phyloP scores from a whole-genome alignment of 2,329 filamentous ascomycete genomes.

The Raffaelea albimanens region DNA sequence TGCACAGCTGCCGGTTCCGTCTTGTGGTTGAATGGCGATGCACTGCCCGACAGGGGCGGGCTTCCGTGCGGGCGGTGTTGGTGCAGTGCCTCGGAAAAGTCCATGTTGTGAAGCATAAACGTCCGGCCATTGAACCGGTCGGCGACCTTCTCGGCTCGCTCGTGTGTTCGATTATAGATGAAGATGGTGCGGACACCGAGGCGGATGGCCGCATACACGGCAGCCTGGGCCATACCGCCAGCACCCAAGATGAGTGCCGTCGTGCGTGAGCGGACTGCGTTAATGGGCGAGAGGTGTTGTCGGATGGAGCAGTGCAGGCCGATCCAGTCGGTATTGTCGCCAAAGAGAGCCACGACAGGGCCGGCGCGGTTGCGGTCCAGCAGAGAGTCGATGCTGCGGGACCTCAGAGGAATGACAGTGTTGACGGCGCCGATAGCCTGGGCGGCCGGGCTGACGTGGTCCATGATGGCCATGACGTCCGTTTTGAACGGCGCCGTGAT shows the following conservation, averaged over 20 bases:
- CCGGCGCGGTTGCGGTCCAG: slow-evolving; percentile 51
- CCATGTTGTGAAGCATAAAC: slow-evolving; percentile 21
- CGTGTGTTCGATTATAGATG: slow-evolving; percentile 55
- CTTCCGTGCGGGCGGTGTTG: background rate
- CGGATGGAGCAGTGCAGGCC: slow-evolving; percentile 44
- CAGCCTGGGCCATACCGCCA: slow-evolving; percentile 63
- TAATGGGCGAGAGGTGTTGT: slow-evolving; percentile 60
- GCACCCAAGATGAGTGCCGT: slow-evolving; percentile 52
- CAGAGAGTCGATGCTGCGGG: slow-evolving; percentile 31
- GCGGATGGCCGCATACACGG: slow-evolving; percentile 62
- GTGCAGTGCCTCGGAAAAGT: slow-evolving; percentile 14
- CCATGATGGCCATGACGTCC: slow-evolving; percentile 52
- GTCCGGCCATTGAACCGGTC: slow-evolving; percentile 52
- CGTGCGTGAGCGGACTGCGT: slow-evolving; percentile 43
- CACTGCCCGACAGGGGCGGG: too few species aligned
- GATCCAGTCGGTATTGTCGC: slow-evolving; percentile 31
- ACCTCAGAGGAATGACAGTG: slow-evolving; percentile 56
- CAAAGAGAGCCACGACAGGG: slow-evolving; percentile 53
- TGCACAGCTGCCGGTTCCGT: slow-evolving; percentile 26
- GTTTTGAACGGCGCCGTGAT: slow-evolving; percentile 62
- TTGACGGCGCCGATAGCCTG: slow-evolving; percentile 63
- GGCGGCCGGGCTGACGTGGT: slow-evolving; percentile 57
- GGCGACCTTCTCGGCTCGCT: slow-evolving; percentile 52
- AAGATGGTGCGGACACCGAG: slow-evolving; percentile 64
- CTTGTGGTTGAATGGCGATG: too few species aligned